Base-by-base conservation (phyloP, 306 rosid genomes). In the Quillaja saponaria region DNA sequence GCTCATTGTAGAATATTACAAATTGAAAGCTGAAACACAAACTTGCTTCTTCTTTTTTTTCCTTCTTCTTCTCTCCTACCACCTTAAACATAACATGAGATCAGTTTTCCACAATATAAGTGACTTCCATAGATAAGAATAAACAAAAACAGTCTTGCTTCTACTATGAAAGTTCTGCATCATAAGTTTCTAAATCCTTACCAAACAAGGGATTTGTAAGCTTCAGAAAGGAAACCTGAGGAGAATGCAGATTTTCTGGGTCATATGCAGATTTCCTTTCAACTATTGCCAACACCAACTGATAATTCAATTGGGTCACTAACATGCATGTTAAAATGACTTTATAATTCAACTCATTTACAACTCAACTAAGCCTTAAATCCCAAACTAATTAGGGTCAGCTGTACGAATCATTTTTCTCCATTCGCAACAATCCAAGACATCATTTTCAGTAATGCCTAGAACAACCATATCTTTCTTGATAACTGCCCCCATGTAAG, bases 1-100 rank as follows among this genome's bases (percentile, higher is more conserved):
- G 52, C 51, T 44, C 11, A 25, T 66, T 58, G 49, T 52, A 33
- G 52, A 46, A 53, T 55, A 34, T n/a, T 14, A 28, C 55, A 62
- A 5, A 57, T 13, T 21, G 20, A 56, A 62, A 5, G 52, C 10
- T 21, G 20, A 56, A 49, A 17, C 8, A 8, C 53, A 62, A 51
- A 12, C 14, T 33, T 48, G 8, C 8, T 31, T n/a, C n/a, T 13
- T 58, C 58, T 34, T 15, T 56, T 38, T 31, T 35, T 38, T 67
- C 25, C 35, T 47, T 31, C 44, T 38, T 67, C 25, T 35, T 47
- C 31, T 54, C 33, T 54, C 39, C 21, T 62, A 61, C n/a, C 9
- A 61, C 31, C 34, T 13, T 34, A 63, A 68, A 20, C 20, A 34
- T 33, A 41, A 41, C 49, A 68, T 12, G 8, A 14, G 13, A 44